Base-by-base conservation (phyloP, 192 early-diverging fungal genomes). In the Backusella luteola region DNA sequence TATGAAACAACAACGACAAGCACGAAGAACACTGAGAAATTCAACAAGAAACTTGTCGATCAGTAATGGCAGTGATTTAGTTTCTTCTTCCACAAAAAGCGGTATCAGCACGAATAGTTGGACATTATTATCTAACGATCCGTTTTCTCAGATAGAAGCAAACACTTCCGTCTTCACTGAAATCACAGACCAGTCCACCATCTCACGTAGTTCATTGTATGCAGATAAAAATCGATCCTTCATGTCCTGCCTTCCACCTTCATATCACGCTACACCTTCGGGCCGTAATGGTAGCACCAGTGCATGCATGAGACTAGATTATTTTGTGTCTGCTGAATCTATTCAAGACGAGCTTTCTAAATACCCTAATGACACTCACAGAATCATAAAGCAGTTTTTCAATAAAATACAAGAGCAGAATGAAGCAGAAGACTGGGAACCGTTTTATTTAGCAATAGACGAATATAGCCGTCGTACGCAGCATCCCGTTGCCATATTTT, bases 401-500 rank as follows among this genome's bases (percentile, higher is more conserved):
- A 46, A 52, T 17, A 52, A 56, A 67, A 69, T 75, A 7, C 79
- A 80, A 34, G 52, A 42, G 3, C 67, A 68, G 29, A 41, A 72
- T 53, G 59, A 66, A 23, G 17, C 56, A 19, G 26, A 63, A 26
- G 79, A 71, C 23, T 76, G 74, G 67, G 21, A 49, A 19, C 68
- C 72, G 49, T 69, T 74, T n/a, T 80, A 76, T 42, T 69, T 71
- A 38, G 73, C 74, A 5, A 56, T 74, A 19, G 44, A 74, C 32
- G 34, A 42, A n/a, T 76, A 36, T 49, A 69, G 70, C 11, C 15
- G 39, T 29, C 32, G 72, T 12, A 52, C 71, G 7, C 34, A 76
- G 4, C 49, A 71, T 14, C 69, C 63, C 23, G 32, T 76, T 1
- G 74, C 79, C 6, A 42, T 41, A 3, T 56, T 80, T 7, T 80